Conservation (phyloP, 148 eudicot species). For the Nepenthes gracilis region DNA sequence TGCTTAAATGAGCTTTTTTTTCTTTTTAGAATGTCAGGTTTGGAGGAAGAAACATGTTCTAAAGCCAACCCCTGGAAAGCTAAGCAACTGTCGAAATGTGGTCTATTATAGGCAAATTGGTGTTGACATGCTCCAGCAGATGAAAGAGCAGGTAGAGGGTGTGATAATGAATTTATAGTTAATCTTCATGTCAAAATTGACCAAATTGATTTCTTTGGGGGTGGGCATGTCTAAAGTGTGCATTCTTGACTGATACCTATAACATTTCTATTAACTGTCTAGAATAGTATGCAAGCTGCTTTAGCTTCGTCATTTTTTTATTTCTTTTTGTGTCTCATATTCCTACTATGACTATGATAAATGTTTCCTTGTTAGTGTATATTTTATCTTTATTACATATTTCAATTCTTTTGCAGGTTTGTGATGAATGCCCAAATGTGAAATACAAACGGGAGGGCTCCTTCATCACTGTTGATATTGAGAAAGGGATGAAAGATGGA, state of each 20-base stretch:
- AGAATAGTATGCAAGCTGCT: too few relatives aligned
- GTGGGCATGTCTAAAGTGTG: too few relatives aligned
- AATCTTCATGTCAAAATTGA: too few relatives aligned
- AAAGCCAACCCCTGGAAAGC: conserved; percentile 82
- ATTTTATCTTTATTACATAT: not conserved
- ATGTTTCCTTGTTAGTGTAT: too few relatives aligned
- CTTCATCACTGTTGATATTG: conserved; percentile 87
- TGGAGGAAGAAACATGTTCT: conserved; percentile 91
- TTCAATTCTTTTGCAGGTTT: conserved; percentile 66
- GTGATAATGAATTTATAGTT: too few relatives aligned
- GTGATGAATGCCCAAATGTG: conserved; percentile 89
- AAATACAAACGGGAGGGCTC: conserved; percentile 88
- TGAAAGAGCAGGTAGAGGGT: conserved; percentile 82
- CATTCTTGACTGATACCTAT: too few relatives aligned
- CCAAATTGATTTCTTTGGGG: too few relatives aligned
- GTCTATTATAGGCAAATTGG: conserved; percentile 97
- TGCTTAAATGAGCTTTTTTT: conserved; percentile 2
- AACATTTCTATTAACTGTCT: too few relatives aligned
- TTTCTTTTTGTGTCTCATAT: too few relatives aligned
- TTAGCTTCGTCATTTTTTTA: too few relatives aligned
- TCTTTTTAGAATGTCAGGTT: too few relatives aligned
- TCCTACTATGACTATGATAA: too few relatives aligned
- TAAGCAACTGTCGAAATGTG: conserved; percentile 96
- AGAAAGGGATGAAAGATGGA: conserved; percentile 99
- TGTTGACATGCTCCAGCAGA: conserved; percentile 99